Evolutionary conservation across 345 rosid genomes (phyloP).

Genomic region (Citrus reticulata): DNA sequence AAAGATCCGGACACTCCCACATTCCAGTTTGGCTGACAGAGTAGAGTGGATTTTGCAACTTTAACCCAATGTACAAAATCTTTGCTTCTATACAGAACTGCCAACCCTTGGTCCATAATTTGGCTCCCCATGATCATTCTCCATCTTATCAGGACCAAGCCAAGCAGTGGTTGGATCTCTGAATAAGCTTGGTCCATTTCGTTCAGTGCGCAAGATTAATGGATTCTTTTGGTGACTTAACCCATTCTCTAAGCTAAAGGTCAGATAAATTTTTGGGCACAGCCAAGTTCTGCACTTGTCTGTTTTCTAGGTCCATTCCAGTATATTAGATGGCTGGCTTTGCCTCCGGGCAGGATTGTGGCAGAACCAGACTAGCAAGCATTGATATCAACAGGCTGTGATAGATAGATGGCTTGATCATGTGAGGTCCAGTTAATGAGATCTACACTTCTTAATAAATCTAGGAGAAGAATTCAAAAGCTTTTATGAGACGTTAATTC

Average conservation of each 20-base stretch:
- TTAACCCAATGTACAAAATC: conserved; percentile 41
- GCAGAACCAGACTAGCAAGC: conserved; percentile 82
- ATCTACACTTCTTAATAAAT: conserved; percentile 14
- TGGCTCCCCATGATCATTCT: conserved; percentile 33
- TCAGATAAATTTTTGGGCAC: conserved; percentile 47
- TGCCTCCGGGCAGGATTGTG: conserved; percentile 44
- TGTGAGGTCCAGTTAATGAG: conserved; percentile 68
- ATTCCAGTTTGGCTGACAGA: conserved; percentile 33
- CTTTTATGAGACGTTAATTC: too few species aligned
- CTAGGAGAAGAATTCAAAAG: too few species aligned
- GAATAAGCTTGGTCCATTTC: conserved; percentile 36
- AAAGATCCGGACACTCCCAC: conserved; percentile 64
- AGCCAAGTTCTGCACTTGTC: conserved; percentile 49
- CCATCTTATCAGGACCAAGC: conserved; percentile 38
- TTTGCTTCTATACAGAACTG: conserved; percentile 31
- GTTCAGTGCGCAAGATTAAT: conserved; percentile 23
- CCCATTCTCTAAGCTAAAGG: conserved; percentile 47
- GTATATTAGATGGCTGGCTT: conserved; percentile 67
- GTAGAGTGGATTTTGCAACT: conserved; percentile 28
- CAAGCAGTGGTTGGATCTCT: conserved; percentile 57
- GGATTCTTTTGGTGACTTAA: conserved; percentile 42
- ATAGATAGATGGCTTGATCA: conserved; percentile 49
- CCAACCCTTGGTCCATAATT: conserved; percentile 21
- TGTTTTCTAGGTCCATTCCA: conserved; percentile 32
- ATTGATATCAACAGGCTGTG: conserved; percentile 46